These are phyloP conservation scores for Rhodamnia argentea DNA, from an alignment of 345 rosid species.

Conservation along the genomic window DNA sequence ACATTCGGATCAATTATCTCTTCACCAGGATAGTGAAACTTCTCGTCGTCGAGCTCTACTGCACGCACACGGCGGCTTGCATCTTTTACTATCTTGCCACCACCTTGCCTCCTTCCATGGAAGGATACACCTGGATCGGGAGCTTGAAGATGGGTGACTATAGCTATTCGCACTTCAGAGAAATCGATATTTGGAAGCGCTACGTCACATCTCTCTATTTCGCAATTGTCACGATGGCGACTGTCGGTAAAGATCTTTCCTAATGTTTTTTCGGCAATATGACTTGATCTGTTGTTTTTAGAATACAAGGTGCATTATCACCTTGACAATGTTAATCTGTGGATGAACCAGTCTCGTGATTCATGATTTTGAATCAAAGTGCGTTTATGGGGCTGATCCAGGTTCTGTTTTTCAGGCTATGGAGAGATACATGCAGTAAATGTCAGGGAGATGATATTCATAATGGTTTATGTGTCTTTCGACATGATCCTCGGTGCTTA, in stretches of 20 bases:
- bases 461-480: conserved; percentile 69
- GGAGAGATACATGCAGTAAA: conserved; percentile 92
- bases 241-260: conserved; percentile 49
- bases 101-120: conserved; percentile 58
- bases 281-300: neutral
- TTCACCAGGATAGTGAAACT: conserved; percentile 76
- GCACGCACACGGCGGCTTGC: conserved; percentile 93
- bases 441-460: conserved; percentile 77
- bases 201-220: conserved; percentile 72
- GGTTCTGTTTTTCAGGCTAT: conserved; percentile 43
- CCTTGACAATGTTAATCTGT: neutral
- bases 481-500: conserved; percentile 92
- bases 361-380: neutral
- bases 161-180: conserved; percentile 50
- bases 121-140: conserved; percentile 90
- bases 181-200: conserved; percentile 65
- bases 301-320: neutral
- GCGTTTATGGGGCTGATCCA: neutral
- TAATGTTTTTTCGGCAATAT: neutral
- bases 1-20: conserved; percentile 72
- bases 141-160: conserved; percentile 77
- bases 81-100: conserved; percentile 91
- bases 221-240: conserved; percentile 85
- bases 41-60: conserved; percentile 72
- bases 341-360: neutral